Conservation (phyloP, 164 flowering plant genomes). For the Umbellularia californica region DNA sequence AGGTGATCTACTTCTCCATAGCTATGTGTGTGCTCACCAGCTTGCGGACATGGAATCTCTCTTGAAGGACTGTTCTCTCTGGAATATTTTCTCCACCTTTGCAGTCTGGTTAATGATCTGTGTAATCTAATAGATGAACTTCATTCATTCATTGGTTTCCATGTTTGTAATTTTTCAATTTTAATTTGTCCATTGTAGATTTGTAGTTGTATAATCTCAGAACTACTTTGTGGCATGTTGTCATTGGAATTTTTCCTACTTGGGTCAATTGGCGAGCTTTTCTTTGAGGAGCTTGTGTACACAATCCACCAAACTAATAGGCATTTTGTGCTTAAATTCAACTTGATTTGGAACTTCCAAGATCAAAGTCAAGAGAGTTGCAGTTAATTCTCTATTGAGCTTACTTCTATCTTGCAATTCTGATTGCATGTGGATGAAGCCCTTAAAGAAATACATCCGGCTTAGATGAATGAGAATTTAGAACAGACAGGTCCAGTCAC, state of each 20-base stretch:
- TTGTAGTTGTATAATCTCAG: neutral
- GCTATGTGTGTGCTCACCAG: neutral
- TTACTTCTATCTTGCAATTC: no score
- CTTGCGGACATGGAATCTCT: neutral
- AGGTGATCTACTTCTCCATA: neutral
- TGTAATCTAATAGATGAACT: neutral
- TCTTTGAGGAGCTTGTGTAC: no score
- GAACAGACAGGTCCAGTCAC: no score
- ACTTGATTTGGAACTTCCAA: no score
- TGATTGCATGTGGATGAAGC: no score
- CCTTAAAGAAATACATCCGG: no score
- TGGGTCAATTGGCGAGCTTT: no score
- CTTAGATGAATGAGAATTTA: no score
- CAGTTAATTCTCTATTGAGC: no score
- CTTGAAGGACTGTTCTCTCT: neutral
- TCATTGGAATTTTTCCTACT: neutral
- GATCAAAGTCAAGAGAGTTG: no score
- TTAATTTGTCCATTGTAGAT: neutral
- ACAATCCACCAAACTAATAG: no score
- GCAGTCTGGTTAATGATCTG: neutral
- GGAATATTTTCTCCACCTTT: neutral
- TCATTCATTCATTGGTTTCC: neutral
- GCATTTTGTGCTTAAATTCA: no score
- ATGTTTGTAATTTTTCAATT: conserved; percentile 1
- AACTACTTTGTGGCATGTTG: neutral